Base-by-base conservation (phyloP, 148 eudicot genomes). In the Pharnaceum exiguum region DNA sequence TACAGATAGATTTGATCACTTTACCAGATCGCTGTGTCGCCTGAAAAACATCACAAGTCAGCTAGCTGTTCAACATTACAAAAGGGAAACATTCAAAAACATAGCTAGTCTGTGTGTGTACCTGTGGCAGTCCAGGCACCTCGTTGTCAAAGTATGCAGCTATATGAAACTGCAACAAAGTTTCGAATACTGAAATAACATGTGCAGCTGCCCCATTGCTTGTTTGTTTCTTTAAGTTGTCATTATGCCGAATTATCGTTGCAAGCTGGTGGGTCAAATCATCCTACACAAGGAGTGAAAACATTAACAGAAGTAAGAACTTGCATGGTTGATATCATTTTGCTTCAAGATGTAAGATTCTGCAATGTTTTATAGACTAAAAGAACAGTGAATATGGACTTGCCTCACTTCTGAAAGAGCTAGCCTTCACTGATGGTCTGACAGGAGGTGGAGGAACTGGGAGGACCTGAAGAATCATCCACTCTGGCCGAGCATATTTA, bases 151-250 rank as follows among this genome's bases (percentile, higher is more conserved):
- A 93, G 74, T 93, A 93, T 9, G 99, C 89, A 36, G 99, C 99
- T 37, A 89, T 86, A 68, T 93, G 96, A 67, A 93, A 93, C 74
- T 93, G 99, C 72, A 93, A 71, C 65, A 93, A 49, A 72, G 86
- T 95, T 1, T 96, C 95, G 64, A 93, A 93, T 65, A 89, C 99
- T 29, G 96, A 89, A 28, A 93, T 89, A 32, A 93, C 86, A 62
- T 93, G 99, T 2, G 99, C 96, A 57, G 99, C 96, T 65, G 99
- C 99, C 45, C 99, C 99, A 78, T 93, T 93, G 64, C 96, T 82
- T 72, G 89, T 96, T 69, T 93, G 99, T 65, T 74, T 76, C 74
- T 85, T 83, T 75, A 93, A 42, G 59, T 83, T 85, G 71, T 93
- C 99, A 55, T 94, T 94, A 66, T 89, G 89, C 55, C 99, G 74